Conservation (phyloP, 306 rosid species). For the Alnus glutinosa region DNA sequence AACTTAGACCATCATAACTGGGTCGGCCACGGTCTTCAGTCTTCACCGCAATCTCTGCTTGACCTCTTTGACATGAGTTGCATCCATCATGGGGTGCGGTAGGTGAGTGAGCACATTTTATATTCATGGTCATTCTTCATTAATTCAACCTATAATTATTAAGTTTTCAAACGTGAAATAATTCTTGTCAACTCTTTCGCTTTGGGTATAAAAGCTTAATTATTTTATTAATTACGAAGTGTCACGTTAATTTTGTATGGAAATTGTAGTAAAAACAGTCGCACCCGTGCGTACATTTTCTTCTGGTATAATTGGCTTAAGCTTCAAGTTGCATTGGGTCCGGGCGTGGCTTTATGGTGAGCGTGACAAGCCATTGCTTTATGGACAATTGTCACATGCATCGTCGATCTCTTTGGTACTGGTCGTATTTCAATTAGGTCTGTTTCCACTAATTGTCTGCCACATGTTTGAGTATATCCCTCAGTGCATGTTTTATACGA, state of each 20-base stretch:
- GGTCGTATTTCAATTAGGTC: constrained; percentile 11
- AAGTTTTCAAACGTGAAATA: not conserved
- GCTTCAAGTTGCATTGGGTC: not conserved
- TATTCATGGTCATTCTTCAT: not conserved
- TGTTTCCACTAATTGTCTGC: constrained; percentile 18
- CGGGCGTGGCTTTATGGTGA: not conserved
- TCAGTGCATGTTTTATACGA: not conserved
- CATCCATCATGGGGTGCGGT: not conserved
- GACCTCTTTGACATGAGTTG: not conserved
- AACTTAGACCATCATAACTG: not conserved
- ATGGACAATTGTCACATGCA: not conserved
- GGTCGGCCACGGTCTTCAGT: not conserved
- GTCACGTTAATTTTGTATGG: no score
- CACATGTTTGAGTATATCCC: constrained; percentile 16
- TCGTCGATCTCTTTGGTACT: not conserved
- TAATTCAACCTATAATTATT: not conserved
- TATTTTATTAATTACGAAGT: no score
- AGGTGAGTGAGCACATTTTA: not conserved
- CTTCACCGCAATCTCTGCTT: constrained; percentile 3
- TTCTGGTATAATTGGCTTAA: not conserved
- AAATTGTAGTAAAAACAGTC: no score
- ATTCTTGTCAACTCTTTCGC: not conserved
- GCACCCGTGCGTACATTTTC: no score
- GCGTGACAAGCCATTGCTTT: no score
- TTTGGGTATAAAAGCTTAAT: not conserved